These are phyloP conservation scores for Pisolithus microcarpus DNA, from an alignment of 768 basidiomycete genomes.

Conservation along the genomic window DNA sequence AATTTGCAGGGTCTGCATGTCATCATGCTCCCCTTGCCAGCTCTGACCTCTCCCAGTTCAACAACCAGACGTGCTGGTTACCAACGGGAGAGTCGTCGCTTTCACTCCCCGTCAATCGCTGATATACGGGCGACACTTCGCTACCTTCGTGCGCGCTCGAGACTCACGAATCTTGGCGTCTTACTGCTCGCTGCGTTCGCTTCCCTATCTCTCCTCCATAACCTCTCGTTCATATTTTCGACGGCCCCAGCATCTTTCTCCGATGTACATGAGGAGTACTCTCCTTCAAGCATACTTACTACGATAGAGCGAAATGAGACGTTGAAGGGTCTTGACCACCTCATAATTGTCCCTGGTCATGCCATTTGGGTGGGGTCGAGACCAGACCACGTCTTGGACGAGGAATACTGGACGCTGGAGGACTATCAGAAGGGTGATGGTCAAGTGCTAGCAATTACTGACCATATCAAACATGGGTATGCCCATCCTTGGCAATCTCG, in stretches of 20 bases:
- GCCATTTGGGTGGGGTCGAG: conserved; percentile 76
- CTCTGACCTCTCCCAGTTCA: conserved; percentile 6
- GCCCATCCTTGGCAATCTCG: conserved; percentile 1
- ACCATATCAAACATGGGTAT: conserved; percentile 74
- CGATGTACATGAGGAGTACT: conserved; percentile 4
- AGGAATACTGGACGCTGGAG: conserved; percentile 77
- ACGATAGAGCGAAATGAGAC: conserved; percentile 41
- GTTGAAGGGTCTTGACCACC: conserved; percentile 46
- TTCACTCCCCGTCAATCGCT: conserved; percentile 7
- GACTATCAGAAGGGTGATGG: conserved; percentile 67
- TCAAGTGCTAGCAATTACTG: conserved; percentile 66
- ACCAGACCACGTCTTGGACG: conserved; percentile 44
- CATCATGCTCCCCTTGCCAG: conserved; percentile 25
- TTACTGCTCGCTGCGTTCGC: conserved; percentile 41
- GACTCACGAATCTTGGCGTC: conserved; percentile 71
- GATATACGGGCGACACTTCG: conserved; percentile 28
- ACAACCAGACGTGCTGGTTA: conserved; percentile 37
- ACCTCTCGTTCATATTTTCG: conserved; percentile 39
- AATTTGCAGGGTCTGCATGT: not conserved
- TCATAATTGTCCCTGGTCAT: conserved; percentile 89
- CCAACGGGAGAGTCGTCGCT: conserved; percentile 14
- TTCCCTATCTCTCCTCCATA: conserved; percentile 50
- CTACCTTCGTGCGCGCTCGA: conserved; percentile 52
- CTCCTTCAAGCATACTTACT: conserved; percentile 34
- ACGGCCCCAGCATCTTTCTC: conserved; percentile 10